Evolutionary conservation across 176 grass and related monocot genomes (phyloP).

Genomic region (Hordeum marinum): DNA sequence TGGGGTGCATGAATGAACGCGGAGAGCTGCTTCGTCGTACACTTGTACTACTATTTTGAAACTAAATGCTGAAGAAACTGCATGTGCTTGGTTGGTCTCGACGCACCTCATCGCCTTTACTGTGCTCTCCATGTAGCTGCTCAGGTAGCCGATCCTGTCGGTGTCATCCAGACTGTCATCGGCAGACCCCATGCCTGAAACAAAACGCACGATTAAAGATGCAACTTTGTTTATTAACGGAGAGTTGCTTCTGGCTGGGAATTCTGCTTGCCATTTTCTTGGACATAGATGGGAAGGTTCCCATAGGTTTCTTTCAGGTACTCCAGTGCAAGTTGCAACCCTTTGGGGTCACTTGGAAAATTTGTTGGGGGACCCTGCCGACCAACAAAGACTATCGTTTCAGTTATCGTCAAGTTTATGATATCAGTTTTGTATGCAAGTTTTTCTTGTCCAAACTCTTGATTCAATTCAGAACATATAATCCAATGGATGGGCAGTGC

Average conservation of each 20-base stretch:
- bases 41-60: background rate
- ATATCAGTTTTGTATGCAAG: background rate
- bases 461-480: background rate
- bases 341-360: background rate
- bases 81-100: background rate
- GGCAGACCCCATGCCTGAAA: background rate
- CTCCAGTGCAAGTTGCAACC: background rate
- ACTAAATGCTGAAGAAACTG: background rate
- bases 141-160: slow-evolving; percentile 51
- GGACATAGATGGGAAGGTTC: background rate
- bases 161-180: slow-evolving; percentile 36
- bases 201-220: too few relatives aligned
- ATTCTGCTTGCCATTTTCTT: background rate
- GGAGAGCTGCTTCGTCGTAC: too few relatives aligned
- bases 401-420: background rate
- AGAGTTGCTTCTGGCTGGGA: background rate
- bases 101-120: slow-evolving; percentile 43
- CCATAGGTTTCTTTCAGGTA: background rate
- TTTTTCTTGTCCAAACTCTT: background rate
- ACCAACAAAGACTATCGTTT: background rate
- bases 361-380: background rate
- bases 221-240: background rate
- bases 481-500: background rate
- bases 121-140: slow-evolving; percentile 28
- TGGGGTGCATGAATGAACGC: too few relatives aligned